Evolutionary conservation across 768 basidiomycete species (phyloP), one percentile per base, ranked within the genome.

Genomic region (Tricholoma furcatifolium): DNA sequence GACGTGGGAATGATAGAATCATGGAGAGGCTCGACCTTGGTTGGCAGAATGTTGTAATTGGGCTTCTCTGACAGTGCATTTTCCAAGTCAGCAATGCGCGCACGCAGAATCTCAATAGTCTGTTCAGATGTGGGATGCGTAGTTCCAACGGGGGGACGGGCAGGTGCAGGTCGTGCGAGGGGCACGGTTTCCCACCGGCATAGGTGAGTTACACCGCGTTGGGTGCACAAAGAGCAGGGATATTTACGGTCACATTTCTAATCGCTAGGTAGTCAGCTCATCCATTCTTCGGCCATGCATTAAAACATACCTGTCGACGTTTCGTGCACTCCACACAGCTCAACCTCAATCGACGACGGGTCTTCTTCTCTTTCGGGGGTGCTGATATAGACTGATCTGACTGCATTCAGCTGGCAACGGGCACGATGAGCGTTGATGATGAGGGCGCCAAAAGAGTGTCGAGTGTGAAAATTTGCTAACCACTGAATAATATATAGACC

Each of bases 321-420:
- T 79, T 80, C 1, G 81, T 78, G 58, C 80, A 82, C 60, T 81
- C 80, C 6, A 81, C 75, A 57, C 81, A 82, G 59, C 78, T 79
- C 31, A 80, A 65, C 40, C 79, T 73, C 51, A 79, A 70, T 15
- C 80, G 68, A 54, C 75, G 64, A 8, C 79, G 70, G 17, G 77
- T 78, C 63, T 77, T 79, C 67, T 81, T 82, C 56, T 72, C 74
- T 56, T 74, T 78, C 18, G 43, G 42, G 24, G 38, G 35, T 10
- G 57, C 60, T 40, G 54, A 23, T 15, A 36, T 36, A 21, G 14
- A 40, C 24, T 41, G 44, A 43, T 49, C 21, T 44, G 35, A 39
- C 44, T 56, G 42, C 55, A 60, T 55, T 17, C 41, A 40, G 23
- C 36, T 39, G 40, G 32, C 40, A 47, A 31, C 42, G 15, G 14